Conservation (phyloP, 1,284 basidiomycete genomes). For the Apiotrichum gamsii region DNA sequence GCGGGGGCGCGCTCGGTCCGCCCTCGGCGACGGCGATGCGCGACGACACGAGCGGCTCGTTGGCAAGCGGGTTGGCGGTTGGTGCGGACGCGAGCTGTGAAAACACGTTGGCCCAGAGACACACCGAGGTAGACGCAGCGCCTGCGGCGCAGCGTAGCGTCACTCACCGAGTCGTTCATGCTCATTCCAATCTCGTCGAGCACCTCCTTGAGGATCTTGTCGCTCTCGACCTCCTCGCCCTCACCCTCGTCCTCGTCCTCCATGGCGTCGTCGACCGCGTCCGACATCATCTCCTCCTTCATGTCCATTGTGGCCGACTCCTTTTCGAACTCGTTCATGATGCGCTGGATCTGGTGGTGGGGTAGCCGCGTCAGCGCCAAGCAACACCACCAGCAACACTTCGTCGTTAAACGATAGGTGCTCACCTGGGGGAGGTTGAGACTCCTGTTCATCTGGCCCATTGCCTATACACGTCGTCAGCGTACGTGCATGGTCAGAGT, state of each 20-base stretch:
- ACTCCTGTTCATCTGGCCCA: constrained; percentile 95
- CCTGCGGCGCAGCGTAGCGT: neutral
- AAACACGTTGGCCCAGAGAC: no score
- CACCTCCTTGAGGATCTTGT: constrained; percentile 93
- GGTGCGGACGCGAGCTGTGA: constrained; percentile 70
- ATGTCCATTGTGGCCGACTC: constrained; percentile 99
- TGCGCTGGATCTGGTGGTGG: constrained; percentile 67
- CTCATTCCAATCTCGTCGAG: constrained; percentile 95
- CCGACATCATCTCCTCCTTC: constrained; percentile 99
- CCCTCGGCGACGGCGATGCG: constrained; percentile 67
- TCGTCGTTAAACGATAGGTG: no score
- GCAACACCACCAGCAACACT: no score
- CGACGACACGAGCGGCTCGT: constrained; percentile 59
- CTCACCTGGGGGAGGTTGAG: constrained; percentile 74
- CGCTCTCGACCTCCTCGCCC: constrained; percentile 79
- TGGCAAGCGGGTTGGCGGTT: constrained; percentile 56
- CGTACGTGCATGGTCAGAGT: no score
- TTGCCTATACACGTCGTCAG: constrained; percentile 59
- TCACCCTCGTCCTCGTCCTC: constrained; percentile 87
- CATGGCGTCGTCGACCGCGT: constrained; percentile 97
- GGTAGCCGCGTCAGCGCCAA: neutral
- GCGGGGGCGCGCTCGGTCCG: constrained; percentile 52
- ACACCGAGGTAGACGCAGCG: no score
- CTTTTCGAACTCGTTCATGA: constrained; percentile 97
- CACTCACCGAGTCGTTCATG: constrained; percentile 77